Evolutionary conservation across 1,139 yeast genomes (phyloP), one percentile per base, ranked within the genome.

Genomic region (Taiozyma sp.): DNA sequence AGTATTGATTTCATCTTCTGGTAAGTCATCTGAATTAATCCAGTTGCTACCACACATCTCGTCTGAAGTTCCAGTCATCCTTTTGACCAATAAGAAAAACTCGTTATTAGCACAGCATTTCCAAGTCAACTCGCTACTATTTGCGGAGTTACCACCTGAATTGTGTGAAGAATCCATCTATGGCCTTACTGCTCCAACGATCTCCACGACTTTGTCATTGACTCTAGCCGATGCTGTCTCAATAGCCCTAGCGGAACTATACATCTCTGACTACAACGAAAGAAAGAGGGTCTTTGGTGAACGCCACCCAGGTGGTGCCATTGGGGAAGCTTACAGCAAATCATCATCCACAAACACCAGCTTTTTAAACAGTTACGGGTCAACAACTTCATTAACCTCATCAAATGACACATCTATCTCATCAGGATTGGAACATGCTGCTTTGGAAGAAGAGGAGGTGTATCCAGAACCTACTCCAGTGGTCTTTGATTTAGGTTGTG

Each of bases 291-390:
- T 76, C 47, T 90, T 90, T 66, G 83, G 87, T 9, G 76, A 76
- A 55, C 79, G 85, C 63, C 97, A 90, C 63, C 97, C 97, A 2
- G 96, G 96, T 36, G 97, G 97, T 28, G 87, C 95, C 2, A 89
- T 90, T 60, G 96, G 96, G 19, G 76, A 80, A 43, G 75, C 72
- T 8, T 75, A 71, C 41, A 49, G 53, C 3, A 48, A 45, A 19
- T 49, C 56, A 9, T 45, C 51, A 22, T 46, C 51, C 3, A 41
- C 44, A 28, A 48, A 48, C 14, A 44, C 45, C 40, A 51, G 53
- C 41, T 38, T 38, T 19, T 16, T 46, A 2, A 51, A 50, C 29
- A 29, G 46, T 49, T 49, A 46, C 50, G 54, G 52, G 8, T 51
- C 50, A 39, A 43, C 53, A 42, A 53, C 46, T 45, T 54, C 46